These are phyloP conservation scores for Chaetoceros tenuissimus DNA, from an alignment of 108 stramenopile species.

Conservation along the genomic window DNA sequence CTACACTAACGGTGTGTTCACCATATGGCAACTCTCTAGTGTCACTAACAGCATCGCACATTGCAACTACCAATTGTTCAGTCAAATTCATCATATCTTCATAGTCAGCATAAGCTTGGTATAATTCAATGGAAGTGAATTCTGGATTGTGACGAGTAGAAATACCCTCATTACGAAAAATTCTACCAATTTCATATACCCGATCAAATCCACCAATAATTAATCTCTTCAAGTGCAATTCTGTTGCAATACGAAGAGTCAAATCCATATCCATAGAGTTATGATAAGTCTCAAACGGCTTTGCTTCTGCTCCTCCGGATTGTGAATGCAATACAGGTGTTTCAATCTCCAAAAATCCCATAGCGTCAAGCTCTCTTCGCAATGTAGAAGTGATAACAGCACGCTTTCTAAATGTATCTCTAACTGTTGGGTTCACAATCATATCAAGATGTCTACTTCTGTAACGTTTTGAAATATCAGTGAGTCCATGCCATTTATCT, in stretches of 20 bases:
- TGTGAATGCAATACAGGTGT: conserved; percentile 92
- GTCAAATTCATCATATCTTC: conserved; percentile 96
- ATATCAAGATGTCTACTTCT: conserved; percentile 91
- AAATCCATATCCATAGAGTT: conserved; percentile 89
- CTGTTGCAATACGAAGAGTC: conserved; percentile 97
- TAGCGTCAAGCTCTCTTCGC: conserved; percentile 80
- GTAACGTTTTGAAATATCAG: conserved; percentile 92
- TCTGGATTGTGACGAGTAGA: conserved; percentile 98
- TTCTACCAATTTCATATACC: conserved; percentile 97
- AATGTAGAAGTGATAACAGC: conserved; percentile 84
- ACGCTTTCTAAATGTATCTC: conserved; percentile 87
- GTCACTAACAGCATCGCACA: conserved; percentile 72
- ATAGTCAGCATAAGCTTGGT: conserved; percentile 97
- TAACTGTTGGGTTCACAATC: conserved; percentile 89
- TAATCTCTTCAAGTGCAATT: conserved; percentile 93
- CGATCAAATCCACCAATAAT: conserved; percentile 95
- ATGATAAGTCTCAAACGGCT: conserved; percentile 97
- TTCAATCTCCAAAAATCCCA: conserved; percentile 97
- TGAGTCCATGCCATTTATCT: conserved; percentile 92
- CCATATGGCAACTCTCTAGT: conserved; percentile 71
- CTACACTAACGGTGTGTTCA: conserved; percentile 70
- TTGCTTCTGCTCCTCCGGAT: conserved; percentile 96
- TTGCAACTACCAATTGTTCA: conserved; percentile 65
- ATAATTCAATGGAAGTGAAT: conserved; percentile 97
- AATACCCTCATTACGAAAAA: conserved; percentile 99